Percentiles rank a stretch among this genome's conserved stretches.
Evolutionary conservation across 176 grass and related monocot species (phyloP).

Genomic region (Tillandsia fasciculata): DNA sequence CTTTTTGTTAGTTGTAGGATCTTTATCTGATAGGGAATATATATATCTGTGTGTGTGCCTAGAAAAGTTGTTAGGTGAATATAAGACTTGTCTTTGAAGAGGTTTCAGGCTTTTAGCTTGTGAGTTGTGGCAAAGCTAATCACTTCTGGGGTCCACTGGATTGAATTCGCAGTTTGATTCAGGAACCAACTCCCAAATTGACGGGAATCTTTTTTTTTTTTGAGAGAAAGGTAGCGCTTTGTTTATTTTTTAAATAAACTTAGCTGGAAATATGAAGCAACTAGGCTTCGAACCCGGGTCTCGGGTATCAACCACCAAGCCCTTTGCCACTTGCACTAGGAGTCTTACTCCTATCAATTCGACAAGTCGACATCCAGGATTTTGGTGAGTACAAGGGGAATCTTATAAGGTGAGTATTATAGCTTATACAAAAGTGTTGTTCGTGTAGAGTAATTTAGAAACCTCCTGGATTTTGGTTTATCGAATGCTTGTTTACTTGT

Average conservation of each 20-base stretch:
- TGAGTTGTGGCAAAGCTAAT: background rate
- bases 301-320: no score
- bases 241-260: no score
- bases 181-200: background rate
- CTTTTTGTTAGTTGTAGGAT: conserved; percentile 9
- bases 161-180: background rate
- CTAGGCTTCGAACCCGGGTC: no score
- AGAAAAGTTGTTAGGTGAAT: background rate
- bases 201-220: background rate
- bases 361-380: no score
- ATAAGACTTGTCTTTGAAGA: background rate
- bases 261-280: no score
- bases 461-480: no score
- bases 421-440: no score
- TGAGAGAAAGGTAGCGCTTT: no score
- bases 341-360: background rate
- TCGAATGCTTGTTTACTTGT: no score
- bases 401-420: background rate
- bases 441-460: no score
- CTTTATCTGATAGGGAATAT: background rate
- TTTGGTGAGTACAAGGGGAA: background rate
- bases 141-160: background rate
- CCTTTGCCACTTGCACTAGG: no score
- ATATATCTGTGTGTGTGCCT: no score
- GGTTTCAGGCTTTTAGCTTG: background rate